Percentiles rank a stretch among this genome's conserved stretches.
phyloP scores from a whole-genome alignment of 257 asterid species.

The Solanum tarapatanum region DNA sequence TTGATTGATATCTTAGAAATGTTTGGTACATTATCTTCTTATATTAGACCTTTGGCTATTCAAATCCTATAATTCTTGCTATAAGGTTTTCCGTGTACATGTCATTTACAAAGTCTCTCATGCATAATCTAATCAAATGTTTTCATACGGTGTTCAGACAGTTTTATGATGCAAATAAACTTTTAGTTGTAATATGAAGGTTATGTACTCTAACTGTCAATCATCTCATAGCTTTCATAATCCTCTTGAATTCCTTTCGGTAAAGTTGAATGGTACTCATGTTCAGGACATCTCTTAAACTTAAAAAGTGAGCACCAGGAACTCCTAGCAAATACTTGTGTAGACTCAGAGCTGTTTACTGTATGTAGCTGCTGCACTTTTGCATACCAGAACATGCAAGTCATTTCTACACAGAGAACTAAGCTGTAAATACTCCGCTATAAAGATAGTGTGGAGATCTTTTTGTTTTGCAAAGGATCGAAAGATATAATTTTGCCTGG shows the following conservation, averaged over 20 bases:
- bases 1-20: background rate
- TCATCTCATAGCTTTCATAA: background rate
- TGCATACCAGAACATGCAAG: background rate
- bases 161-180: no score
- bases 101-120: background rate
- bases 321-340: background rate
- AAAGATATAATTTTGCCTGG: background rate
- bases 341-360: background rate
- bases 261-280: background rate
- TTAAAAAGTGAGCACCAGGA: background rate
- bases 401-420: background rate
- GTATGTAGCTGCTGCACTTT: background rate
- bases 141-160: background rate
- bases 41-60: background rate
- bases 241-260: background rate
- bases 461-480: background rate
- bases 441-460: background rate
- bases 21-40: background rate
- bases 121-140: background rate
- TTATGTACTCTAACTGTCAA: no score
- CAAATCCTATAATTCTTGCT: background rate
- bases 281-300: background rate
- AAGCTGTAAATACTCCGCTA: background rate
- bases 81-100: background rate
- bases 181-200: no score